Conservation (phyloP, 2,329 filamentous ascomycete species). For the Beauveria brongniartii region DNA sequence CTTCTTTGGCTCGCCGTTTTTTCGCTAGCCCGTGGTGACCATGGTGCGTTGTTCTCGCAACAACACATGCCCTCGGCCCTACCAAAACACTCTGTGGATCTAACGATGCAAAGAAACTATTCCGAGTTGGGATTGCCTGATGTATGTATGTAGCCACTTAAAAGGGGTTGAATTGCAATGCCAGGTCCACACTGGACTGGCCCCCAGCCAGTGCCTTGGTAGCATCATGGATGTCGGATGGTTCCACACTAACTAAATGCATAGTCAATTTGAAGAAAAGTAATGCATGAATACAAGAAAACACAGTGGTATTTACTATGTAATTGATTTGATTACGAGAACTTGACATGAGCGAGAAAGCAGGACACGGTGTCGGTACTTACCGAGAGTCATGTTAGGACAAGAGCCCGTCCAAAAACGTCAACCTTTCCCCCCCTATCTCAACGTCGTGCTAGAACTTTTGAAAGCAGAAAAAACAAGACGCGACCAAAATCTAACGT, state of each 20-base stretch:
- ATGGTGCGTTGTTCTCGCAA: not conserved
- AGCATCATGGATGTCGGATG: not conserved
- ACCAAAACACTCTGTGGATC: not conserved
- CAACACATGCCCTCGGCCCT: too few relatives aligned
- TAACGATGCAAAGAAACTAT: not conserved
- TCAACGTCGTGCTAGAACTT: too few relatives aligned
- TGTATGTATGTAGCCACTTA: not conserved
- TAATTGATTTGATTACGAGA: too few relatives aligned
- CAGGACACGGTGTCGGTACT: too few relatives aligned
- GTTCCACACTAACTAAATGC: not conserved
- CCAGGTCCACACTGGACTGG: not conserved
- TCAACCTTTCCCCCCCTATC: too few relatives aligned
- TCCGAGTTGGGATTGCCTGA: not conserved
- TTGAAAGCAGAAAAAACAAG: not conserved
- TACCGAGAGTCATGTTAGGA: too few relatives aligned
- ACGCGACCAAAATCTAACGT: not conserved
- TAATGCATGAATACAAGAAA: not conserved
- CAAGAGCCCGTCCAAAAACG: too few relatives aligned
- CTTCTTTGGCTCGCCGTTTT: too few relatives aligned
- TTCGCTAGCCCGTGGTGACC: not conserved
- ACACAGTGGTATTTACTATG: too few relatives aligned
- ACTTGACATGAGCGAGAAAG: too few relatives aligned
- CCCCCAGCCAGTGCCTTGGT: not conserved
- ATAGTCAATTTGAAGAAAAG: not conserved
- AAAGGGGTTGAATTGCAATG: constrained; percentile 5